Conservation (phyloP, 2,329 filamentous ascomycete genomes). For the Sarocladiaceae sp. region DNA sequence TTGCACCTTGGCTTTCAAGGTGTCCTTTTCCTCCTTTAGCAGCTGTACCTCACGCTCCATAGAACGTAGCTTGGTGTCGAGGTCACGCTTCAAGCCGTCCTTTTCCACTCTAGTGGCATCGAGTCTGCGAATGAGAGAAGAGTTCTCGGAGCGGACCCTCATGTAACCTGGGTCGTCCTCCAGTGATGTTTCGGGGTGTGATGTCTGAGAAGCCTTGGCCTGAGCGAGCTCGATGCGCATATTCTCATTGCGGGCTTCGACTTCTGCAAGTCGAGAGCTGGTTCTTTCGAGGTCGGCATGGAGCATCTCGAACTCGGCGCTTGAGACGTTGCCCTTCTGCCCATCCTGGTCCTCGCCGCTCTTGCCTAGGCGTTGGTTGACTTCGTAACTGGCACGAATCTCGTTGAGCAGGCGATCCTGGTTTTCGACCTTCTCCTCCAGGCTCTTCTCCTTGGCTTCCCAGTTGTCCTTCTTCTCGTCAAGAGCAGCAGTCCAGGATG, state of each 20-base stretch:
- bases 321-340: constrained; percentile 64
- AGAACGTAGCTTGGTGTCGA: constrained; percentile 71
- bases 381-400: constrained; percentile 95
- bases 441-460: constrained; percentile 83
- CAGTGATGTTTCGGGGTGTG: constrained; percentile 56
- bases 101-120: constrained; percentile 81
- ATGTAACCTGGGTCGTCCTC: constrained; percentile 90
- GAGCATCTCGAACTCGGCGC: constrained; percentile 90
- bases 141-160: constrained; percentile 88
- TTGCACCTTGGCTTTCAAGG: constrained; percentile 73
- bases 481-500: constrained; percentile 83
- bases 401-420: constrained; percentile 91
- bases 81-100: constrained; percentile 71
- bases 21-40: constrained; percentile 76
- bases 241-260: constrained; percentile 93
- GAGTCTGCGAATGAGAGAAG: constrained; percentile 81
- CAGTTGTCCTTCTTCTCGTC: constrained; percentile 96
- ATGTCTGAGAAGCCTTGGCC: constrained; percentile 64
- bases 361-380: constrained; percentile 81
- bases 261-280: constrained; percentile 78
- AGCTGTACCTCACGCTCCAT: constrained; percentile 74
- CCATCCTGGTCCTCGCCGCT: constrained; percentile 59
- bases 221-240: constrained; percentile 87
- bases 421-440: constrained; percentile 92
- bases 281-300: constrained; percentile 88